Conservation (phyloP, 768 basidiomycete genomes). For the Pulveroboletus sp. region DNA sequence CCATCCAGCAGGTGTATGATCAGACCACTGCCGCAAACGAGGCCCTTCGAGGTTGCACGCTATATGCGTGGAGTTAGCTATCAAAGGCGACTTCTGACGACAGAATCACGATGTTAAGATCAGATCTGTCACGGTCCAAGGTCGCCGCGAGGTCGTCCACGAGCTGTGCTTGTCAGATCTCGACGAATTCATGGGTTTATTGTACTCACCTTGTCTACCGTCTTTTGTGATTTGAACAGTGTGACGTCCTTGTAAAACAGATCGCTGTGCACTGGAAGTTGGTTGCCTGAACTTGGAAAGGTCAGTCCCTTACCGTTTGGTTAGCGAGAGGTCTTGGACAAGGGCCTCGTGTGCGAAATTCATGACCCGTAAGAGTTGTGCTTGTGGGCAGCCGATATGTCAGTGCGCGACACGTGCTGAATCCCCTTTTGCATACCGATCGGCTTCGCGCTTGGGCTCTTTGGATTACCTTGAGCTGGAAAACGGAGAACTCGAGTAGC, state of each 20-base stretch:
- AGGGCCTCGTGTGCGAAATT: conserved; percentile 71
- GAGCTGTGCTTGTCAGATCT: conserved; percentile 45
- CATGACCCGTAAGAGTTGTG: conserved; percentile 63
- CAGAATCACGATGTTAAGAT: conserved; percentile 67
- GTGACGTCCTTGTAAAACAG: conserved; percentile 82
- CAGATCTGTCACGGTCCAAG: conserved; percentile 63
- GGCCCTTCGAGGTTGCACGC: conserved; percentile 88
- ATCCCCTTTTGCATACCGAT: conserved; percentile 34
- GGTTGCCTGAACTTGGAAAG: conserved; percentile 7
- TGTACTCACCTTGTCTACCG: conserved; percentile 70
- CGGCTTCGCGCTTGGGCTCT: conserved; percentile 35
- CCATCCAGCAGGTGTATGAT: conserved; percentile 55
- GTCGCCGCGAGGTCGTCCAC: conserved; percentile 90
- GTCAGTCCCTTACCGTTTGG: conserved; percentile 52
- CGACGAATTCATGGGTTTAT: not conserved
- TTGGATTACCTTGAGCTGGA: conserved; percentile 36
- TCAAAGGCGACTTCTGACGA: not conserved
- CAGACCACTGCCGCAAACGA: conserved; percentile 69
- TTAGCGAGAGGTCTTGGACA: conserved; percentile 47
- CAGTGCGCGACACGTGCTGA: not conserved
- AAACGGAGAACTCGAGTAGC: conserved; percentile 31
- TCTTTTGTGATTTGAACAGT: conserved; percentile 73
- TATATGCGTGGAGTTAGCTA: conserved; percentile 29
- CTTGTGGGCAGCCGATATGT: conserved; percentile 34
- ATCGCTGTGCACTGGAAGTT: conserved; percentile 49